phyloP scores from a whole-genome alignment of 345 rosid genomes.

The Salix dunnii region DNA sequence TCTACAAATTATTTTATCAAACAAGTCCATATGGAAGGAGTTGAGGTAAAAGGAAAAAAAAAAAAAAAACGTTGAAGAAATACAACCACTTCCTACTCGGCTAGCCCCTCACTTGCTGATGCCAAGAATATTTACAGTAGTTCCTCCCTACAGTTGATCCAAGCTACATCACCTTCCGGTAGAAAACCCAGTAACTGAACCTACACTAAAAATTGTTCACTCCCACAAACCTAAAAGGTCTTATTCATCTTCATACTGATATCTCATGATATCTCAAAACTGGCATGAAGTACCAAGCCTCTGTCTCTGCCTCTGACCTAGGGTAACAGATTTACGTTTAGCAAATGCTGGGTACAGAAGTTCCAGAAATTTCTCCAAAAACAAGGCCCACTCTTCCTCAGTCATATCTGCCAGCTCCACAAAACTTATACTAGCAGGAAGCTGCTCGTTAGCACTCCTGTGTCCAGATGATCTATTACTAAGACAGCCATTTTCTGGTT shows the following conservation, averaged over 20 bases:
- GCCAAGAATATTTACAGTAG: constrained; percentile 46
- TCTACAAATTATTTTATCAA: constrained; percentile 61
- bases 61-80: constrained; percentile 18
- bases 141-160: constrained; percentile 19
- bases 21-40: constrained; percentile 28
- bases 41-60: neutral
- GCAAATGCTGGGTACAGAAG: constrained; percentile 67
- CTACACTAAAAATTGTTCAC: constrained; percentile 23
- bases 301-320: constrained; percentile 79
- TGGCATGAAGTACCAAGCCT: constrained; percentile 99
- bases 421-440: constrained; percentile 68
- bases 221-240: constrained; percentile 23
- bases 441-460: constrained; percentile 87
- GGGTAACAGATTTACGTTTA: constrained; percentile 55
- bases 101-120: constrained; percentile 26
- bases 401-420: constrained; percentile 81
- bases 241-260: constrained; percentile 7
- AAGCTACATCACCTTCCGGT: constrained; percentile 20
- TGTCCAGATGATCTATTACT: constrained; percentile 65
- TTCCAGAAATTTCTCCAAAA: constrained; percentile 73
- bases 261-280: constrained; percentile 62
- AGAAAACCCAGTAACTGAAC: constrained; percentile 27
- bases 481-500: constrained; percentile 49
- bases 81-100: constrained; percentile 27
- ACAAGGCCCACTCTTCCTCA: constrained; percentile 75